Percentiles rank a stretch among this genome's conserved stretches.
Evolutionary conservation across 1,284 basidiomycete genomes (phyloP).

Genomic region (Puccinia coronata): DNA sequence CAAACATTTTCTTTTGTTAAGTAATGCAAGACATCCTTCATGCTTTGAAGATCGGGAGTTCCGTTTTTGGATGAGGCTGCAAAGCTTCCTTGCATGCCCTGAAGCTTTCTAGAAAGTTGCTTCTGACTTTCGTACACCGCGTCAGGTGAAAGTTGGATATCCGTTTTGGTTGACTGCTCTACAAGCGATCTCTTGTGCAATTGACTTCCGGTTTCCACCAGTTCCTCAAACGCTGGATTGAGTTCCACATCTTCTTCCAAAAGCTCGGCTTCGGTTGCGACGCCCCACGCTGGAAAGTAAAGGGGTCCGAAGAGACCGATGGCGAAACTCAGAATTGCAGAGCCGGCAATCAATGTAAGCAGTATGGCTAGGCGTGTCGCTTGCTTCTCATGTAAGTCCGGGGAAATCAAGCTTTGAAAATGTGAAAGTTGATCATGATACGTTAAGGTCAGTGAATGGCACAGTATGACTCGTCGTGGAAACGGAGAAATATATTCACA

Average conservation of each 20-base stretch:
- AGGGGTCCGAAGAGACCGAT: constrained; percentile 12
- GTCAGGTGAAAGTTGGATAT: background rate
- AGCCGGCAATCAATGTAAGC: constrained; percentile 4
- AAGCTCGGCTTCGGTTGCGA: background rate
- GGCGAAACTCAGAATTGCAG: background rate
- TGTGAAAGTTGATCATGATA: background rate
- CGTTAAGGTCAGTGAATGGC: background rate
- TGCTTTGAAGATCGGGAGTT: background rate
- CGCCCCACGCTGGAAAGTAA: constrained; percentile 13
- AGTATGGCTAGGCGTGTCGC: constrained; percentile 12
- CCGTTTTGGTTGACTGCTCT: background rate
- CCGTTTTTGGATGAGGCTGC: background rate
- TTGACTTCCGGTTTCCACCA: background rate
- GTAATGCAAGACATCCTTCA: background rate
- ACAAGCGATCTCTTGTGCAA: constrained; percentile 6
- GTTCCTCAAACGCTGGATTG: background rate
- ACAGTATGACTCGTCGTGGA: background rate
- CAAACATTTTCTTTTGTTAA: constrained; percentile 3
- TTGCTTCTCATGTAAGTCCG: constrained; percentile 19
- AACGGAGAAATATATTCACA: constrained; percentile 9
- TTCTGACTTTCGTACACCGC: background rate
- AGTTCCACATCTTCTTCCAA: background rate
- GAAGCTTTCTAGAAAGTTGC: constrained; percentile 8
- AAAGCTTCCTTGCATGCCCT: background rate
- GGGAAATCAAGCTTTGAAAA: constrained; percentile 13